Evolutionary conservation across 2,329 filamentous ascomycete species (phyloP), one percentile per base, ranked within the genome.

Genomic region (Neopestalotiopsis rosae): DNA sequence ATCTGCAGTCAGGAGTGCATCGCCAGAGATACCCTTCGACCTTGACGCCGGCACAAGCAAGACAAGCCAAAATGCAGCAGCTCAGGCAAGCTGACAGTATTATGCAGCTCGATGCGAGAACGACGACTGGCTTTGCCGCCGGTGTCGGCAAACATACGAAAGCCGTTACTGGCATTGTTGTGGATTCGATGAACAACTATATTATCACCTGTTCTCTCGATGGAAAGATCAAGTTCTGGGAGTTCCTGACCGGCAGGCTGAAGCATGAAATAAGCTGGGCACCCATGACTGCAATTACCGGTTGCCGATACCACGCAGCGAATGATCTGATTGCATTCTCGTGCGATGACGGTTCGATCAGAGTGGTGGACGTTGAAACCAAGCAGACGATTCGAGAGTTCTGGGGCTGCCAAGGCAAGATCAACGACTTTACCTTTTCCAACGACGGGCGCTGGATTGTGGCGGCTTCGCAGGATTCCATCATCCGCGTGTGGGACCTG

Each of bases 211-310:
- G 94, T 78, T 92, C 94, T 1, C 82, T 94, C 14, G 96, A 99
- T 79, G 96, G 96, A 40, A 97, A 92, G 79, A 87, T 98, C 75
- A 98, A 98, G 83, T 98, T 99, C 78, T 99, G 97, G 97, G 93
- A 97, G 72, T 97, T 99, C 72, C 81, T 90, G n/a, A 94, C 92
- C 0, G 96, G 95, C 7, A 88, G 89, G 59, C 86, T 98, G 2
- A 78, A 93, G 12, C 88, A 95, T 71, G 91, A 98, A 76, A 89
- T 98, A 65, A 90, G 95, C 78, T 97, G 94, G 92, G 89, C 91
- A 59, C 89, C 89, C 3, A 93, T 93, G 87, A 90, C 91, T 4
- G 88, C 90, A 61, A 91, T 97, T 66, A 93, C 90, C 0, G 90
- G 88, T 17, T 90, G 95, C 74, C 90, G 91, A 68, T 96, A 97